Conservation (phyloP, 352 stramenopile species). For the Pythium plurisporium region DNA sequence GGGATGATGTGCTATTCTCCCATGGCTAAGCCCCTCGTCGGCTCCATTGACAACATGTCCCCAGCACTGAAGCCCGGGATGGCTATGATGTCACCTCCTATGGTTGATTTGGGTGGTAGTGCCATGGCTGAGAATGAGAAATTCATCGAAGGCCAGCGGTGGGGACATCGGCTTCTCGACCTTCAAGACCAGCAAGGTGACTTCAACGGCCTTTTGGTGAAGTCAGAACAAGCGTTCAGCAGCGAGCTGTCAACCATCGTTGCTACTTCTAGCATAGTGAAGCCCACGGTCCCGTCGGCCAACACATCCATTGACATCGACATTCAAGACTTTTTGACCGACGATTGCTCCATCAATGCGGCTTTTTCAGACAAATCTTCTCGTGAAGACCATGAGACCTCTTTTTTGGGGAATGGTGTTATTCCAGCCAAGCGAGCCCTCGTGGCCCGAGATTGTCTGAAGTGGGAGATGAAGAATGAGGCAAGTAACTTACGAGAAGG, state of each 20-base stretch:
- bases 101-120: conserved; percentile 51
- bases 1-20: conserved; percentile 67
- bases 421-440: conserved; percentile 48
- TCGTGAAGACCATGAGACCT: not conserved
- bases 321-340: conserved; percentile 75
- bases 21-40: conserved; percentile 63
- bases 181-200: conserved; percentile 23
- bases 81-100: conserved; percentile 40
- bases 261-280: conserved; percentile 33
- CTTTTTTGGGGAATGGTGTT: conserved; percentile 19
- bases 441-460: conserved; percentile 66
- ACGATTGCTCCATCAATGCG: conserved; percentile 69
- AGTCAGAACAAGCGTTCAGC: conserved; percentile 8
- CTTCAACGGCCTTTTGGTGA: conserved; percentile 26
- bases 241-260: conserved; percentile 18
- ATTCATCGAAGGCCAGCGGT: conserved; percentile 25
- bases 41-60: conserved; percentile 79
- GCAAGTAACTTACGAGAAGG: conserved; percentile 15
- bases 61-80: conserved; percentile 72
- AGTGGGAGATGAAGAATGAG: conserved; percentile 41
- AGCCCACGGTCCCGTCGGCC: conserved; percentile 26
- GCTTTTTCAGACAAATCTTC: conserved; percentile 23
- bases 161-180: conserved; percentile 30
- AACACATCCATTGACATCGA: conserved; percentile 54
- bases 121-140: conserved; percentile 25